These are phyloP conservation scores for Tuber brumale DNA, from an alignment of 495 filamentous ascomycete species.

Conservation along the genomic window DNA sequence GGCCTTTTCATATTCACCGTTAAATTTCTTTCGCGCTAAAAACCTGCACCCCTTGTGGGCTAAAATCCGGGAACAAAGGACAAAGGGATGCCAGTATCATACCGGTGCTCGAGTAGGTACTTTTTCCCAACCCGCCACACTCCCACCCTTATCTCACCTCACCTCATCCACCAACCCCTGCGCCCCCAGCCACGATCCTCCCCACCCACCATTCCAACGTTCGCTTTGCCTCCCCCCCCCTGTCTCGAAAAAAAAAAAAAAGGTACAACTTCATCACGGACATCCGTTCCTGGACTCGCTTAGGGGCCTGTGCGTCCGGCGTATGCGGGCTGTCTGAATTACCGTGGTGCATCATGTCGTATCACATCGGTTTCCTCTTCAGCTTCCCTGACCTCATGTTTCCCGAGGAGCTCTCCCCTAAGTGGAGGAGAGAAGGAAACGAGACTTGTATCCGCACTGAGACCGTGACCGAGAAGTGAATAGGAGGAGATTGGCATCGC, in stretches of 20 bases:
- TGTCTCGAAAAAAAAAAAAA: background rate
- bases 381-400: background rate
- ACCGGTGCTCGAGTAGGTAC: too few species aligned
- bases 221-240: background rate
- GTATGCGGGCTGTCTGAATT: background rate
- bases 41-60: background rate
- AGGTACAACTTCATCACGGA: background rate
- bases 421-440: too few species aligned
- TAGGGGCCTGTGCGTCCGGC: background rate
- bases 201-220: background rate
- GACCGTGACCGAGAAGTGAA: background rate
- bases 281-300: slow-evolving; percentile 6
- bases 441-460: background rate
- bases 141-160: background rate
- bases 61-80: too few species aligned
- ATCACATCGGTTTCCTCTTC: background rate
- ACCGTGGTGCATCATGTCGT: background rate
- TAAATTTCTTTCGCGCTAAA: background rate
- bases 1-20: background rate
- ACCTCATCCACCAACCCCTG: background rate
- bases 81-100: too few species aligned
- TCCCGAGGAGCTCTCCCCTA: background rate
- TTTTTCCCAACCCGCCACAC: background rate
- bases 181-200: background rate
- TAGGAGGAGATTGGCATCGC: background rate